Conservation (phyloP, 495 filamentous ascomycete species). For the Hyphodiscus hymeniophilus region DNA sequence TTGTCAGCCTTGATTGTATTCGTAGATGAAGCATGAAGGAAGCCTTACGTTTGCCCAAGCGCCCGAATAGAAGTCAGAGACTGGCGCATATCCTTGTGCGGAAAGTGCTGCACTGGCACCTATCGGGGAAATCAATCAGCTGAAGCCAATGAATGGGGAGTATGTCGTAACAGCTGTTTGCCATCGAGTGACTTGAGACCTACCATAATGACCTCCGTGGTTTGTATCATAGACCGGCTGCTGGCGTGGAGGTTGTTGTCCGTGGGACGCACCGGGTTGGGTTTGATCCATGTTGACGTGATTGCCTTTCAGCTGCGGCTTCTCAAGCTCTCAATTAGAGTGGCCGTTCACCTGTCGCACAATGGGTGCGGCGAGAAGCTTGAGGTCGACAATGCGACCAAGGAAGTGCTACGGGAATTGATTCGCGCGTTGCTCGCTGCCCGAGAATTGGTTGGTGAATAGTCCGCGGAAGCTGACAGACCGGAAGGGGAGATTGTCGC, state of each 20-base stretch:
- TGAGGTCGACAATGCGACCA: not conserved
- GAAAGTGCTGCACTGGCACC: constrained; percentile 73
- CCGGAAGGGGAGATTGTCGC: not conserved
- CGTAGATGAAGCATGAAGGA: constrained; percentile 1
- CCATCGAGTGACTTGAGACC: constrained; percentile 22
- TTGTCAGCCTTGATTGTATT: constrained; percentile 12
- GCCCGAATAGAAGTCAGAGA: constrained; percentile 81
- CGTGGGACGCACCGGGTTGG: constrained; percentile 28
- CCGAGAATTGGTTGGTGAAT: no score
- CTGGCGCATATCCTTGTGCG: constrained; percentile 71
- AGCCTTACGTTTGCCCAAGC: constrained; percentile 84
- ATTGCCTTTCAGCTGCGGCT: no score
- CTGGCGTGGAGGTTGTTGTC: constrained; percentile 18
- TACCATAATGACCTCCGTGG: constrained; percentile 87
- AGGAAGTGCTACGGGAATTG: not conserved
- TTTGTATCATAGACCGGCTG: constrained; percentile 66
- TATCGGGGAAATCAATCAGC: constrained; percentile 33
- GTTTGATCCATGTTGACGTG: constrained; percentile 43
- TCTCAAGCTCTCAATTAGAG: not conserved
- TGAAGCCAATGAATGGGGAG: constrained; percentile 5
- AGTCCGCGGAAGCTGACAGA: constrained; percentile 10
- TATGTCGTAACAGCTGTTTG: constrained; percentile 7
- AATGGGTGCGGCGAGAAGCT: not conserved
- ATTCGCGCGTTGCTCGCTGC: no score
- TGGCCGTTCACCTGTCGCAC: not conserved